phyloP scores from a whole-genome alignment of 1,284 basidiomycete species.

The Cutaneotrichosporon sp. region DNA sequence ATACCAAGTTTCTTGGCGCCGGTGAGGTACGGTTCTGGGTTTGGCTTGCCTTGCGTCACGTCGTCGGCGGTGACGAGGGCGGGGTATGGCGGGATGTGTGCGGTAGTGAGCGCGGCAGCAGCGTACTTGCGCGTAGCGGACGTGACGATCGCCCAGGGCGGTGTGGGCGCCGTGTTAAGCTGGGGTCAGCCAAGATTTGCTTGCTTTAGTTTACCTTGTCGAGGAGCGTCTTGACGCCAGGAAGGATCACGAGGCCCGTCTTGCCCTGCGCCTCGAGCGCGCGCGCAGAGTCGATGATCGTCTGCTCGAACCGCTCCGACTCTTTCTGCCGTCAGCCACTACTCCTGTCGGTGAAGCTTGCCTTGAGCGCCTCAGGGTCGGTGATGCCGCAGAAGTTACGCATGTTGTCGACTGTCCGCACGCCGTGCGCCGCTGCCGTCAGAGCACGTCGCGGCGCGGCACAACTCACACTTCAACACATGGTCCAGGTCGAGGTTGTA shows the following conservation, averaged over 20 bases:
- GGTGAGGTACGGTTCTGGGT: slow-evolving; percentile 66
- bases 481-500: slow-evolving; percentile 43
- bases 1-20: slow-evolving; percentile 41
- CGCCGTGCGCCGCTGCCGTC: slow-evolving; percentile 63
- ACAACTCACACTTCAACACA: slow-evolving; percentile 40
- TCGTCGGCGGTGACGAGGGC: slow-evolving; percentile 67
- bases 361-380: slow-evolving; percentile 57
- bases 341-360: slow-evolving; percentile 35
- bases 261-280: slow-evolving; percentile 39
- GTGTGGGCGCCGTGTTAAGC: slow-evolving; percentile 65
- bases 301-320: slow-evolving; percentile 39
- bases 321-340: slow-evolving; percentile 15
- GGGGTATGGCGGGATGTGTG: slow-evolving; percentile 56
- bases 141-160: slow-evolving; percentile 71
- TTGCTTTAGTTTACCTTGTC: slow-evolving; percentile 21
- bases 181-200: slow-evolving; percentile 25
- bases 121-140: slow-evolving; percentile 71
- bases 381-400: slow-evolving; percentile 61
- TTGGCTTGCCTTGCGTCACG: slow-evolving; percentile 68
- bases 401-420: slow-evolving; percentile 65
- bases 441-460: background rate
- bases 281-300: slow-evolving; percentile 43
- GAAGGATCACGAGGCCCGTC: slow-evolving; percentile 41
- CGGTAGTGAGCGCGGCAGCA: slow-evolving; percentile 57
- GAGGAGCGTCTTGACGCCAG: slow-evolving; percentile 39